Evolutionary conservation across 2,329 filamentous ascomycete genomes (phyloP), one percentile per base, ranked within the genome.

Genomic region (Graphilbum sp.): DNA sequence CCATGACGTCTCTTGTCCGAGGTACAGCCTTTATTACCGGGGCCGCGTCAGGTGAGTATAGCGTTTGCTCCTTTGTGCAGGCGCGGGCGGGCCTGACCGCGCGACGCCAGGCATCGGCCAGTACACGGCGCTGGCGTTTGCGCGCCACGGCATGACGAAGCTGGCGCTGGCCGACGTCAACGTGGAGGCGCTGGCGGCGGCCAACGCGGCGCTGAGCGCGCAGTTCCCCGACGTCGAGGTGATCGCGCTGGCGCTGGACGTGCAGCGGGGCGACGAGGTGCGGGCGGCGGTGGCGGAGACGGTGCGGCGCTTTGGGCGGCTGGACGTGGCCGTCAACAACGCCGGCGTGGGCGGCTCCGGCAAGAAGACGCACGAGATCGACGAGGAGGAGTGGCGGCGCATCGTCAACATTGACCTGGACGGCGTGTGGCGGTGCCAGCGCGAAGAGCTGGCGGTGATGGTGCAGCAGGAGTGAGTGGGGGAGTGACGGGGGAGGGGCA

Each of bases 401-500:
- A 57, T 74, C 1, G 46, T 74, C 3, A 58, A 63, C 40, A 53
- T 73, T 34, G 69, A 76, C 43, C 56, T 72, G 18, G 63, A 63
- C 32, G 72, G 70, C 4, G 63, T 75, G 1, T 74, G 67, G 62
- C 54, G 69, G 19, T 73, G 69, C 43, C 66, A 74, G 46, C 57
- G 60, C 36, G 69, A 67, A 31, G 57, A 75, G 50, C 52, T 73
- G 15, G 48, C 49, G 3, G 54, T 62, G 33, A 72, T 73, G 67
- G 43, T 68, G 15, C 55, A 57, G 32, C 68, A 73, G 47, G 61
- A 68, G 52, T 60, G 47, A 41, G 50, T 41, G 6, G 18, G 5
- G n/a, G 3, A 17, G 8, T 15, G 24, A 8, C 3, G 5, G n/a
- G n/a, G 34, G 8, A 16, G 6, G 25, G n/a, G n/a, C n/a, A n/a